These are phyloP conservation scores for Aspergillus alliaceus DNA, from an alignment of 2,329 filamentous ascomycete species.

Conservation along the genomic window DNA sequence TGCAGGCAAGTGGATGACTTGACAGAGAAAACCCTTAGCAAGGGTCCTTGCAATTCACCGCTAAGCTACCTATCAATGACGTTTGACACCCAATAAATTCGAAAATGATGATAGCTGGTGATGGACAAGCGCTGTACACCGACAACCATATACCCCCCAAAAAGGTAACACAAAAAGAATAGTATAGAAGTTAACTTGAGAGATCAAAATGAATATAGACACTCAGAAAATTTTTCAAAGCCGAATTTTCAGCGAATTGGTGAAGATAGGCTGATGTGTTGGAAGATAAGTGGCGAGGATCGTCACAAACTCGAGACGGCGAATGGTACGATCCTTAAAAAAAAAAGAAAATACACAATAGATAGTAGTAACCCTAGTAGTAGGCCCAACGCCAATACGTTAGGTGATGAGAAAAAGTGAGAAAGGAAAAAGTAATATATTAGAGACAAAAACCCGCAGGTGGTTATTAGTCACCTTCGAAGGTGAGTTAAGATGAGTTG, in stretches of 20 bases:
- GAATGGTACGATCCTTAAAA: neutral
- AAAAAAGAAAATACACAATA: neutral
- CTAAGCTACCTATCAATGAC: conserved; percentile 12
- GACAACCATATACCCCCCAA: too few relatives aligned
- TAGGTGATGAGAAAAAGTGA: neutral
- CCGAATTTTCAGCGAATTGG: neutral
- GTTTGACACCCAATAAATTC: conserved; percentile 2
- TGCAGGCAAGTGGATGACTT: conserved; percentile 21
- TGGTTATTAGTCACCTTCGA: conserved; percentile 3
- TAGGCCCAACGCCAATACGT: neutral
- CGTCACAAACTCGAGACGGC: conserved; percentile 3
- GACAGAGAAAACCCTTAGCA: conserved; percentile 12
- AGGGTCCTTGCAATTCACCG: conserved; percentile 17
- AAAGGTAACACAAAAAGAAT: neutral
- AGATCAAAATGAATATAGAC: conserved; percentile 5
- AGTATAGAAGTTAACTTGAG: neutral
- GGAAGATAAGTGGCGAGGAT: conserved; percentile 6
- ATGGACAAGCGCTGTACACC: neutral
- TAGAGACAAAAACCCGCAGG: conserved; percentile 1
- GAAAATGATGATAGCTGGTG: neutral
- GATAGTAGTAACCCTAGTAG: too few relatives aligned
- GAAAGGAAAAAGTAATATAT: conserved; percentile 4
- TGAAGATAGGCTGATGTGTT: conserved; percentile 1
- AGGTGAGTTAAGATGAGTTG: conserved; percentile 15
- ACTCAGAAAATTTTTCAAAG: neutral